phyloP scores from a whole-genome alignment of 2,329 filamentous ascomycete species.

The Cercospora zeae-maydis region DNA sequence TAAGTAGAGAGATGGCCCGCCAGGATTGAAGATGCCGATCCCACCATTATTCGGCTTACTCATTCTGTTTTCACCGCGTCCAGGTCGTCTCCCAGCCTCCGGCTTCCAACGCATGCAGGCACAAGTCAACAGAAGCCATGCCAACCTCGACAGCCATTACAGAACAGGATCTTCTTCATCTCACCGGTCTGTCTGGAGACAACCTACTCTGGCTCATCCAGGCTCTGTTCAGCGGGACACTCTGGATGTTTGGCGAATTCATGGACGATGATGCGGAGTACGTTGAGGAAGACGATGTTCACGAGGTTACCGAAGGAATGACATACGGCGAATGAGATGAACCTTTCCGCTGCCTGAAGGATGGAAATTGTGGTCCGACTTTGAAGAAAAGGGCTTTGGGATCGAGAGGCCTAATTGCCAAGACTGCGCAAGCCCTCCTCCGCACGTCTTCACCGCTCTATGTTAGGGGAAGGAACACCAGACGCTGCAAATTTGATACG shows the following conservation, averaged over 20 bases:
- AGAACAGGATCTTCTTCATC: constrained; percentile 13
- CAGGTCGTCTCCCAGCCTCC: background rate
- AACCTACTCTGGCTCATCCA: constrained; percentile 17
- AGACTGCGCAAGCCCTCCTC: background rate
- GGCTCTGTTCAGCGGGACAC: constrained; percentile 16
- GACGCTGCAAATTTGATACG: background rate
- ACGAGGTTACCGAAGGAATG: constrained; percentile 11
- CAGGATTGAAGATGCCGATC: background rate
- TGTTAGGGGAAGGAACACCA: background rate
- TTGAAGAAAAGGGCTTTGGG: background rate
- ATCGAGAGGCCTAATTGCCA: background rate
- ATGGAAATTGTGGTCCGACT: background rate
- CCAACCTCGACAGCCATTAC: constrained; percentile 9
- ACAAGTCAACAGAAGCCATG: background rate
- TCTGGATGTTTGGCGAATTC: constrained; percentile 20
- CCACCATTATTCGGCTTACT: background rate
- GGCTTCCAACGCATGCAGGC: background rate
- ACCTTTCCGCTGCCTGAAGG: background rate
- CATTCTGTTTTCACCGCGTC: background rate
- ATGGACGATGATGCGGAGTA: constrained; percentile 10
- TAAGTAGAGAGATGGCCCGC: background rate
- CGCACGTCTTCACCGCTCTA: background rate
- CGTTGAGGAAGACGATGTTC: constrained; percentile 2
- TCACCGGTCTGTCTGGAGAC: constrained; percentile 10
- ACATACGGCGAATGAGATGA: background rate